A percentile compares a stretch with the other conserved stretches of the same genome.
Conservation (phyloP, 2,329 filamentous ascomycete species). For the Dothistroma septosporum region DNA sequence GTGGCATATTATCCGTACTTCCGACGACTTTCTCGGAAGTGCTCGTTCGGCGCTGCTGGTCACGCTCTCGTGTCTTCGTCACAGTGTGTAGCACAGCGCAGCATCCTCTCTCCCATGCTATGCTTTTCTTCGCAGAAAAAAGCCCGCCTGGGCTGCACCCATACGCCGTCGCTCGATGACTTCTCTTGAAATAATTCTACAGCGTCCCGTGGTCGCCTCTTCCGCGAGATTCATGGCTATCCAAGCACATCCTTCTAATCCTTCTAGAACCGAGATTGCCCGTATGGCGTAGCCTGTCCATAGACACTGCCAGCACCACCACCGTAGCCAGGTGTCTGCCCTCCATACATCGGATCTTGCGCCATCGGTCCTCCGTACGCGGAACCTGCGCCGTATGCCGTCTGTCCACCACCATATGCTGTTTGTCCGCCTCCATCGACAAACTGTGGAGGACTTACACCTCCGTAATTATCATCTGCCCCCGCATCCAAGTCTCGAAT, state of each 20-base stretch:
- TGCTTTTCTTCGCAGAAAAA: not conserved
- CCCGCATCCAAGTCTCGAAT: slow-evolving; percentile 62
- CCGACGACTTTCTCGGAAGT: too few relatives aligned
- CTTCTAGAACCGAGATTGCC: slow-evolving; percentile 8
- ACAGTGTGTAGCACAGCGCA: not conserved
- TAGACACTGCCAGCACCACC: slow-evolving; percentile 54
- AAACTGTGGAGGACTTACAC: slow-evolving; percentile 47
- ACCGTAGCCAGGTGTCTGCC: slow-evolving; percentile 60
- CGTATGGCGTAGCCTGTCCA: slow-evolving; percentile 43
- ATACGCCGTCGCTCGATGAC: not conserved
- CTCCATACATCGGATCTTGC: slow-evolving; percentile 48
- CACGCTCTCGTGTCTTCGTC: not conserved
- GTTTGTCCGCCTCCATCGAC: slow-evolving; percentile 60
- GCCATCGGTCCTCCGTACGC: slow-evolving; percentile 50
- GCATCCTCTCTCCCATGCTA: not conserved
- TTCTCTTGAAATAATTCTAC: not conserved
- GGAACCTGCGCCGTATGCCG: slow-evolving; percentile 63
- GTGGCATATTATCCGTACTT: too few relatives aligned
- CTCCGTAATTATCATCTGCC: slow-evolving; percentile 50
- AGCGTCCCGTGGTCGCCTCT: not conserved
- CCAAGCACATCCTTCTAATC: not conserved
- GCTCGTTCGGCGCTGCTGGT: not conserved
- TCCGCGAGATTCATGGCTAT: not conserved
- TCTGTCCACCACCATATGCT: slow-evolving; percentile 63
- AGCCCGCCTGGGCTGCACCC: not conserved